phyloP scores from a whole-genome alignment of 139 green algal species.

The Tetraselmis chui region DNA sequence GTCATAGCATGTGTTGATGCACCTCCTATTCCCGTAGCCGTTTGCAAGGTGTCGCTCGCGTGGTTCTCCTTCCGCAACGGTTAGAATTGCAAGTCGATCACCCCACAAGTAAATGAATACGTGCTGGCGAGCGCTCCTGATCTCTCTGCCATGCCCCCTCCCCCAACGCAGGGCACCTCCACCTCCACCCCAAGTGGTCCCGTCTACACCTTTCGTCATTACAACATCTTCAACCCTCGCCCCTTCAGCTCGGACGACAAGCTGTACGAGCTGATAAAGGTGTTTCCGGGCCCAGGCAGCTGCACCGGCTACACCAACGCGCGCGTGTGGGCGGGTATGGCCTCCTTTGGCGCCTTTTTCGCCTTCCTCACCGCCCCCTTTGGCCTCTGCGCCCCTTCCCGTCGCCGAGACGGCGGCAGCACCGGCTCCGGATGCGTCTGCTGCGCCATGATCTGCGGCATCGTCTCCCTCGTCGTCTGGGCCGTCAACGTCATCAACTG shows the following conservation, averaged over 20 bases:
- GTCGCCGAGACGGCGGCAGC: neutral
- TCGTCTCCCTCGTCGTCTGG: neutral
- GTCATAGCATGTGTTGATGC: too few relatives aligned
- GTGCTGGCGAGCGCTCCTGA: too few relatives aligned
- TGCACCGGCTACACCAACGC: neutral
- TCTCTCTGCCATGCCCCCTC: too few relatives aligned
- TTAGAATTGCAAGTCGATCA: too few relatives aligned
- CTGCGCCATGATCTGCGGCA: neutral
- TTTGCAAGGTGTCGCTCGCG: too few relatives aligned
- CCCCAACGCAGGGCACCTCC: neutral
- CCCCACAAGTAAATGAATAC: too few relatives aligned
- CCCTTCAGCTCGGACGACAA: neutral
- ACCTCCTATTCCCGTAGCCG: too few relatives aligned
- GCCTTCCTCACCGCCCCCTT: neutral
- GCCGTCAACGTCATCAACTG: neutral
- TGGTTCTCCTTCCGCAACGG: too few relatives aligned
- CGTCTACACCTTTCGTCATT: neutral
- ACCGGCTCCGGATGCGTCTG: neutral
- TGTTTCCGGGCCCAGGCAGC: neutral
- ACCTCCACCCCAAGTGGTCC: neutral
- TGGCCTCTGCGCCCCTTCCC: neutral
- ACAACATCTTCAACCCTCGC: neutral
- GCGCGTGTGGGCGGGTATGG: neutral
- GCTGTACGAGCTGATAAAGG: neutral
- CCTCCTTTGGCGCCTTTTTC: neutral